A percentile compares a stretch with the other conserved stretches of the same genome.
Evolutionary conservation across 1,284 basidiomycete species (phyloP).

Genomic region (Quambalaria eucalypti): DNA sequence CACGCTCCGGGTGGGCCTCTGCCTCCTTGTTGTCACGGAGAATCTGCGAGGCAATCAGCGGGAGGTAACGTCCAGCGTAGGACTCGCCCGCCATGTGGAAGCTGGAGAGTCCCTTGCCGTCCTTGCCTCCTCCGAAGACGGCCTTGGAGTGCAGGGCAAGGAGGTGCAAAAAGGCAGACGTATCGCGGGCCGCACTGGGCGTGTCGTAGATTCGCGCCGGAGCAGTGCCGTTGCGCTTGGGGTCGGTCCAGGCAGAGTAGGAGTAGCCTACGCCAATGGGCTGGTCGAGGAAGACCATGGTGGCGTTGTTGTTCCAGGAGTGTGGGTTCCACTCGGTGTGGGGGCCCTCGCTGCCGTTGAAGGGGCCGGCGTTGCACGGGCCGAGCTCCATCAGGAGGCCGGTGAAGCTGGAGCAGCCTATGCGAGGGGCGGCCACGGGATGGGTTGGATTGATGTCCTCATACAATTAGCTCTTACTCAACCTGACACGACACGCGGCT

Average conservation of each 20-base stretch:
- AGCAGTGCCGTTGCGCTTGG: constrained; percentile 3
- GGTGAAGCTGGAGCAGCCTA: constrained; percentile 36
- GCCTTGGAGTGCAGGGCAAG: constrained; percentile 31
- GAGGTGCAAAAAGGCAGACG: constrained; percentile 41
- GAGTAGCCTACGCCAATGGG: constrained; percentile 42
- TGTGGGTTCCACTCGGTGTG: constrained; percentile 33
- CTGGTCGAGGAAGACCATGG: constrained; percentile 43
- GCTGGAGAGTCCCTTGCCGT: constrained; percentile 1
- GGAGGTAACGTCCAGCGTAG: constrained; percentile 41
- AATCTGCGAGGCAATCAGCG: constrained; percentile 35
- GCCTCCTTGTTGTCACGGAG: constrained; percentile 37
- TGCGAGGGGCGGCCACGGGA: not conserved
- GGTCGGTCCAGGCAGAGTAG: constrained; percentile 43
- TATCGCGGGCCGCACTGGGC: constrained; percentile 33
- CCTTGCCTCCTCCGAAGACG: constrained; percentile 13
- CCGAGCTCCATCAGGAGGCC: constrained; percentile 44
- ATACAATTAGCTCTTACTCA: not conserved
- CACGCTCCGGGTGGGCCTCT: constrained; percentile 24
- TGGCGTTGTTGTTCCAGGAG: constrained; percentile 40
- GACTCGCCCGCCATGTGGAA: constrained; percentile 42
- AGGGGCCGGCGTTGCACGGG: constrained; percentile 33
- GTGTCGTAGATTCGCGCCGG: constrained; percentile 31
- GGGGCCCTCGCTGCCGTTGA: constrained; percentile 15
- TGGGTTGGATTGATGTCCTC: no score
- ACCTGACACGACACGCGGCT: not conserved